A percentile compares a stretch with the other conserved stretches of the same genome.
phyloP scores from a whole-genome alignment of 2,329 filamentous ascomycete genomes.

The Sporothrix pseudoabietina region DNA sequence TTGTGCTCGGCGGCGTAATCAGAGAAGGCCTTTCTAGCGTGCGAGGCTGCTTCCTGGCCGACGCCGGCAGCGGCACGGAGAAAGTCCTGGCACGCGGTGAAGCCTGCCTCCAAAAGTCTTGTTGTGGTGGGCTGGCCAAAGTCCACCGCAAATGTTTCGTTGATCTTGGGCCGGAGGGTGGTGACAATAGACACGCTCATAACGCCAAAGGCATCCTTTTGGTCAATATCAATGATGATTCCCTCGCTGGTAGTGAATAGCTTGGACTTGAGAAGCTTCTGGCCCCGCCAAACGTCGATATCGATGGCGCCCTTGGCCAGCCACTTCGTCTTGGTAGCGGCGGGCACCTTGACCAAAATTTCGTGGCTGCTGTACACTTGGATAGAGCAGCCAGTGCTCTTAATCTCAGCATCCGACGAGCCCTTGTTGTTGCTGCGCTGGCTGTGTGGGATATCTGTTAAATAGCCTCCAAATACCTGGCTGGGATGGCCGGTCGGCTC shows the following conservation, averaged over 20 bases:
- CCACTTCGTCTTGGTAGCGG: slow-evolving; percentile 56
- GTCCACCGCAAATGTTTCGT: slow-evolving; percentile 62
- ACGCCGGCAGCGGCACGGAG: slow-evolving; percentile 49
- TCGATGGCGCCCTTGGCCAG: slow-evolving; percentile 59
- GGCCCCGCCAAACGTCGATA: slow-evolving; percentile 56
- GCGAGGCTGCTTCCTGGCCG: slow-evolving; percentile 40
- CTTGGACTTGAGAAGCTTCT: slow-evolving; percentile 52
- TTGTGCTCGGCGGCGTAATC: slow-evolving; percentile 33
- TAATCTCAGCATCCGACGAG: slow-evolving; percentile 37
- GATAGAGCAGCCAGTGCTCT: slow-evolving; percentile 49
- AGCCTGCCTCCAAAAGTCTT: slow-evolving; percentile 50
- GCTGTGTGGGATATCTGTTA: slow-evolving; percentile 43
- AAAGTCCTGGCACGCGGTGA: slow-evolving; percentile 45
- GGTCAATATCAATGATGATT: slow-evolving; percentile 55
- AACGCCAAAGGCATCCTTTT: slow-evolving; percentile 59
- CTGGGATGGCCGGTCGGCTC: slow-evolving; percentile 36
- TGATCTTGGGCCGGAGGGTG: slow-evolving; percentile 60
- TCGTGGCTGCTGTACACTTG: slow-evolving; percentile 52
- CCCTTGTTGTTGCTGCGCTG: slow-evolving; percentile 22
- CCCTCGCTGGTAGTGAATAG: slow-evolving; percentile 53
- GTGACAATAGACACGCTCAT: slow-evolving; percentile 62
- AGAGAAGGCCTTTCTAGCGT: neutral
- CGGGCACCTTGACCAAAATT: slow-evolving; percentile 58
- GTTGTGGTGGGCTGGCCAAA: slow-evolving; percentile 56
- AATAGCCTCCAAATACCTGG: slow-evolving; percentile 45